Conservation (phyloP, 805 yeast species). For the Starmerella potacharoeniae region DNA sequence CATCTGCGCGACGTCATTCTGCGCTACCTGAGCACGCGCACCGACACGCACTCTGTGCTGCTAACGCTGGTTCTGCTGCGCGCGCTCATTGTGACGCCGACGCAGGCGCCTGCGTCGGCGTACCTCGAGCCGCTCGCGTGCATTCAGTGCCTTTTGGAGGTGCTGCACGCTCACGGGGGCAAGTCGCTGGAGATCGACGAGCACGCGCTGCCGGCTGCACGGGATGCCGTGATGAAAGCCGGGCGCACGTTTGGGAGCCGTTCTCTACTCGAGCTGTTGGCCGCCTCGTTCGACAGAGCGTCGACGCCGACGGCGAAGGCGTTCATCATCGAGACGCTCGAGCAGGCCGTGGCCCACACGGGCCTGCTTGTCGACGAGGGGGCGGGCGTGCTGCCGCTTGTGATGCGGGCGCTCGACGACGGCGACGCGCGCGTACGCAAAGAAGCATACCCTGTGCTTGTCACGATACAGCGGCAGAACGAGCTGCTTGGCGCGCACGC, state of each 20-base stretch:
- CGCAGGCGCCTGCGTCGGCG: constrained; percentile 6
- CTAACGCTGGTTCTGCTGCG: constrained; percentile 9
- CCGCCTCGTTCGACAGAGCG: neutral
- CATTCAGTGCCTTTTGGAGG: constrained; percentile 12
- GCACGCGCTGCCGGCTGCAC: constrained; percentile 6
- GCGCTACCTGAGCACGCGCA: neutral
- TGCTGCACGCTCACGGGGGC: constrained; percentile 1
- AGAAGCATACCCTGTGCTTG: constrained; percentile 25
- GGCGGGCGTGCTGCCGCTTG: neutral
- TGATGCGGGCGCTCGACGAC: constrained; percentile 1
- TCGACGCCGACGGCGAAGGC: neutral
- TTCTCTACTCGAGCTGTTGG: constrained; percentile 2
- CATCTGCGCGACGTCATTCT: constrained; percentile 13
- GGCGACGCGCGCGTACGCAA: constrained; percentile 24
- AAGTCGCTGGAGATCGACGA: constrained; percentile 10
- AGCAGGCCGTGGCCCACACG: neutral
- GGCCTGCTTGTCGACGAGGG: neutral
- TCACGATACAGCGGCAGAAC: constrained; percentile 13
- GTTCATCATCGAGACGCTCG: neutral
- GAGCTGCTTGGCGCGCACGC: constrained; percentile 10
- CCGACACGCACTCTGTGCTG: neutral
- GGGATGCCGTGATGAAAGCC: neutral
- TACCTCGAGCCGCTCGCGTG: constrained; percentile 17
- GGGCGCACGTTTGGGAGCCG: neutral
- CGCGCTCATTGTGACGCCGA: neutral